Conservation (phyloP, 202 grass and related monocot species). For the Alloteropsis angusta region DNA sequence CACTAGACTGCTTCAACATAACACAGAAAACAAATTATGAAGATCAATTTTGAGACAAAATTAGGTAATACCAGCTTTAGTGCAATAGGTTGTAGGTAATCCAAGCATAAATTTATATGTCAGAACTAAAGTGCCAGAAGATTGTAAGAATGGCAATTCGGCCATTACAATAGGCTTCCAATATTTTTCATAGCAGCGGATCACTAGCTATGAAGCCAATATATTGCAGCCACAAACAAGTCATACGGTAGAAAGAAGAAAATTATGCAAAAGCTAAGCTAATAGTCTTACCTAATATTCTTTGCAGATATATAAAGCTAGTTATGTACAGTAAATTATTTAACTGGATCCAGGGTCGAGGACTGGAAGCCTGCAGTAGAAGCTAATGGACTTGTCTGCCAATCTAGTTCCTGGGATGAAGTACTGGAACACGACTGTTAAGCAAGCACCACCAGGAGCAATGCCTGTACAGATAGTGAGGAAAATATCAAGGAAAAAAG, state of each 20-base stretch:
- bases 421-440: constrained; percentile 91
- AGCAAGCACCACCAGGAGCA: constrained; percentile 76
- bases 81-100: neutral
- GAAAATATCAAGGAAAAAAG: neutral
- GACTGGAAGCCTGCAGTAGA: constrained; percentile 92
- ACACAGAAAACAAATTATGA: neutral
- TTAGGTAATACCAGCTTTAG: neutral
- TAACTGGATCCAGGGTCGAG: constrained; percentile 62
- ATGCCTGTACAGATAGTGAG: constrained; percentile 45
- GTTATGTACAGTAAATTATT: constrained; percentile 14
- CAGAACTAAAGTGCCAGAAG: neutral
- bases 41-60: neutral
- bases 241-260: constrained; percentile 4
- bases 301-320: neutral
- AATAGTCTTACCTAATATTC: constrained; percentile 12
- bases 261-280: constrained; percentile 9
- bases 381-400: constrained; percentile 84
- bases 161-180: neutral
- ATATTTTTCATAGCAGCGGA: constrained; percentile 8
- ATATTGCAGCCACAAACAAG: constrained; percentile 15
- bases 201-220: neutral
- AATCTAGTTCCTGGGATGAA: constrained; percentile 75
- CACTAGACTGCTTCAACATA: neutral
- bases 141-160: too few species aligned
- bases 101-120: neutral